Base-by-base conservation (phyloP, 73 alveolate genomes). In the Uronychia binucleata region DNA sequence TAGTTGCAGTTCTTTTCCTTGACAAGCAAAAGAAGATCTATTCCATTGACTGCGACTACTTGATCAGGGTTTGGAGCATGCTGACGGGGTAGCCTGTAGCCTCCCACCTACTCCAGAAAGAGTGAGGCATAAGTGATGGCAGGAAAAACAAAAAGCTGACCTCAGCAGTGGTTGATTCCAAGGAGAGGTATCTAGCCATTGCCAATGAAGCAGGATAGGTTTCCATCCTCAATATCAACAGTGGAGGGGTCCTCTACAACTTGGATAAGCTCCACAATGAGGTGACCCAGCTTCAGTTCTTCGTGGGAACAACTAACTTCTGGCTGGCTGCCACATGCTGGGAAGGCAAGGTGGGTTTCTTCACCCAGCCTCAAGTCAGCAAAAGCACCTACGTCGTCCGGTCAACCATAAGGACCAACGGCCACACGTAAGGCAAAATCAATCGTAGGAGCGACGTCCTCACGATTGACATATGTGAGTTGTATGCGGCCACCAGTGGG, bases 181-280 rank as follows among this genome's bases (percentile, higher is more conserved):
- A 79, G 30, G 86, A 87, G 58, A 87, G 77, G 46, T 57, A 58
- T 29, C 81, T 87, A 19, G 93, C 93, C 5, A 79, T 87, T 0
- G 83, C 93, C 34, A 86, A 87, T 80, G 93, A 87, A 74, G 93
- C 74, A 30, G 93, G 93, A 14, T 57, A 59, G 27, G 77, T 87
- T 1, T 57, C 85, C 59, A 81, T 87, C 29, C 93, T 80, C 79
- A 87, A 87, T 31, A 87, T 87, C 74, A 77, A 80, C 32, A 75
- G 87, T 1, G 93, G 85, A 8, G 93, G 93, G 26, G 58, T 80
- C 30, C 80, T 87, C n/a, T 86, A 87, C 33, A 30, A 80, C 14
- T 46, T 87, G 28, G 78, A 79, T 27, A 79, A 81, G 28, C 31
- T 87, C 1, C 87, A 86, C 26, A 60, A 59, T 34, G 93, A 87